These are phyloP conservation scores for Blumeriella jaapii DNA, from an alignment of 2,329 filamentous ascomycete genomes.

Conservation along the genomic window DNA sequence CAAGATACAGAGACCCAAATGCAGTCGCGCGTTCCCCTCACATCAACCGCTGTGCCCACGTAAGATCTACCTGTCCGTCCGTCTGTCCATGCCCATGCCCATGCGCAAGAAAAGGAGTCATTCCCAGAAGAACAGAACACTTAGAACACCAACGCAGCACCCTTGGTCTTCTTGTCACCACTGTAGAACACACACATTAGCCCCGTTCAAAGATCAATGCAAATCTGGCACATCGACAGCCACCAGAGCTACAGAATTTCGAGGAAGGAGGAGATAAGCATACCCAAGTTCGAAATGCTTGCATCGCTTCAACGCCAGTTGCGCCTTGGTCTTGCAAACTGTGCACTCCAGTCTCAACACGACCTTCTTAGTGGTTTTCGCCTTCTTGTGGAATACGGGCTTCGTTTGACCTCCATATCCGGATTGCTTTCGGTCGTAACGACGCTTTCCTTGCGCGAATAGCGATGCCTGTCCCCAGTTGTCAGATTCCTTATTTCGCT, in stretches of 20 bases:
- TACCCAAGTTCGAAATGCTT: conserved; percentile 99
- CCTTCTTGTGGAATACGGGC: conserved; percentile 99
- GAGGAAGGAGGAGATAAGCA: conserved; percentile 31
- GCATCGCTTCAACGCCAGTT: conserved; percentile 98
- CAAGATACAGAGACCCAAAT: conserved; percentile 23
- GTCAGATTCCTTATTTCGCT: conserved; percentile 16
- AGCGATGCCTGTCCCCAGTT: conserved; percentile 55
- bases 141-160: conserved; percentile 99
- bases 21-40: conserved; percentile 16
- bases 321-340: conserved; percentile 94
- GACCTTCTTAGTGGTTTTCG: conserved; percentile 99
- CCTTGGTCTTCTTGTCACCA: conserved; percentile 99
- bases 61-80: conserved; percentile 19
- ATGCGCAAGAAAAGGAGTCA: conserved; percentile 17
- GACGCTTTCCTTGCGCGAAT: conserved; percentile 98
- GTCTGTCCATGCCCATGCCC: conserved; percentile 20
- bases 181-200: conserved; percentile 42
- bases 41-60: conserved; percentile 21
- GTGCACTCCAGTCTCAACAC: conserved; percentile 98
- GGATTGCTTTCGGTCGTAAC: conserved; percentile 98
- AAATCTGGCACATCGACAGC: too few species aligned
- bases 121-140: conserved; percentile 31
- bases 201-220: too few species aligned
- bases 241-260: not conserved
- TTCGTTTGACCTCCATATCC: conserved; percentile 99